Base-by-base conservation (phyloP, 345 rosid genomes). In the Toxicodendron radicans region DNA sequence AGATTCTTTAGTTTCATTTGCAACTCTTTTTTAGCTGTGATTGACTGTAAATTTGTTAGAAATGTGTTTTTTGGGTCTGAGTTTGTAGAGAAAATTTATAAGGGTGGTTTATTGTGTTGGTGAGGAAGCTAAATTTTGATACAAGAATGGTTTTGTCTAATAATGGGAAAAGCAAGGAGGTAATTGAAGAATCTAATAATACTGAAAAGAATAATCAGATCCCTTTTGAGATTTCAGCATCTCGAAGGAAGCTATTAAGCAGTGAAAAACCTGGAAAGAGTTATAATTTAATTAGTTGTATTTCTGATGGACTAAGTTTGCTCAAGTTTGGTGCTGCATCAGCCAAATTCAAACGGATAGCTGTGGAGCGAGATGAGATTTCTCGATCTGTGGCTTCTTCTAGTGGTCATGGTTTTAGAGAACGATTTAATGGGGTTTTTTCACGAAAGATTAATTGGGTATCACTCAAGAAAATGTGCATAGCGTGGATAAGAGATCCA, bases 401-500 rank as follows among this genome's bases (percentile, higher is more conserved):
- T 0, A 81, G 84, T 58, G 61, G 84, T 54, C 93, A 79, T 74
- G 66, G 80, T 53, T 23, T 94, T 72, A 79, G 90, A 58, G 93
- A 86, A 48, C 85, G 92, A n/a, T 54, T 92, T 61, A 83, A 75
- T 71, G 90, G 79, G 35, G 86, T 87, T 52, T 83, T 92, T 33
- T 65, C 85, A 33, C 77, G 80, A 70, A 91, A 90, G 75, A 89
- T 92, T 64, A 87, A 92, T 66, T 92, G 97, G 98, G 78, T 3
- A 32, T 79, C 82, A 14, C 76, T 93, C 23, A 21, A 41, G 81
- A 84, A 82, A 53, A 86, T 92, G 88, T 72, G 85, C 71, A 91
- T 83, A 73, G 83, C 88, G 68, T 94, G 98, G 98, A 71, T 94
- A 71, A 82, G 68, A 78, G 79, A 89, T 72, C 98, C 98, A 0